A percentile compares a stretch with the other conserved stretches of the same genome.
Evolutionary conservation across 176 grass and related monocot species (phyloP).

Genomic region (Juncus effusus): DNA sequence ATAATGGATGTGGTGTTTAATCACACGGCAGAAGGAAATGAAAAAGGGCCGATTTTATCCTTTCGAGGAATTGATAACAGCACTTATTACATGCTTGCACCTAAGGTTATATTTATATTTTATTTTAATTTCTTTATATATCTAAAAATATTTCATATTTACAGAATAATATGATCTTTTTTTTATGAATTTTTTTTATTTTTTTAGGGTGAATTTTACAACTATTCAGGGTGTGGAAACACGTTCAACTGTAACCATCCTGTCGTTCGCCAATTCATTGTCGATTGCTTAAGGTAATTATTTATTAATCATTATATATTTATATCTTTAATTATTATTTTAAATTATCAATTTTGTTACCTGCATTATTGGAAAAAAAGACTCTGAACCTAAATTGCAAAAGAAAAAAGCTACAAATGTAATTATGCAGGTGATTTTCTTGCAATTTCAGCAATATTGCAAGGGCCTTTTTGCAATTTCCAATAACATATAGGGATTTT

Average conservation of each 20-base stretch:
- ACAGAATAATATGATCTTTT: neutral
- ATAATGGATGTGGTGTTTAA: slow-evolving; percentile 98
- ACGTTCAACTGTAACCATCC: slow-evolving; percentile 99
- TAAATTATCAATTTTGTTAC: too few relatives aligned
- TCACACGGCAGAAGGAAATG: slow-evolving; percentile 98
- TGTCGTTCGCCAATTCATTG: slow-evolving; percentile 79
- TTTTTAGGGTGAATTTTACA: slow-evolving; percentile 93
- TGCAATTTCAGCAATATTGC: too few relatives aligned
- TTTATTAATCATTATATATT: neutral
- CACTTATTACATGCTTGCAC: slow-evolving; percentile 98
- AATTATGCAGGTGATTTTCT: too few relatives aligned
- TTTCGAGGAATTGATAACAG: slow-evolving; percentile 95
- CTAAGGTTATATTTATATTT: slow-evolving; percentile 46
- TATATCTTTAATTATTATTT: too few relatives aligned
- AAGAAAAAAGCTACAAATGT: too few relatives aligned
- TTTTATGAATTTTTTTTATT: slow-evolving; percentile 21
- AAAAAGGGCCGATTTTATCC: slow-evolving; percentile 89
- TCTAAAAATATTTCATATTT: too few relatives aligned
- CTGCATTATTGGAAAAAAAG: too few relatives aligned
- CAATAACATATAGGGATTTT: neutral
- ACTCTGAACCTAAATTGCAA: too few relatives aligned
- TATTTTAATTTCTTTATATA: slow-evolving; percentile 18
- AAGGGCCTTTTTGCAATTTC: neutral
- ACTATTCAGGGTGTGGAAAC: slow-evolving; percentile 95
- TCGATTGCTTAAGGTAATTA: slow-evolving; percentile 92